A percentile compares a stretch with the other conserved stretches of the same genome.
phyloP scores from a whole-genome alignment of 2,329 filamentous ascomycete species.

The Knoxdaviesia capensis region DNA sequence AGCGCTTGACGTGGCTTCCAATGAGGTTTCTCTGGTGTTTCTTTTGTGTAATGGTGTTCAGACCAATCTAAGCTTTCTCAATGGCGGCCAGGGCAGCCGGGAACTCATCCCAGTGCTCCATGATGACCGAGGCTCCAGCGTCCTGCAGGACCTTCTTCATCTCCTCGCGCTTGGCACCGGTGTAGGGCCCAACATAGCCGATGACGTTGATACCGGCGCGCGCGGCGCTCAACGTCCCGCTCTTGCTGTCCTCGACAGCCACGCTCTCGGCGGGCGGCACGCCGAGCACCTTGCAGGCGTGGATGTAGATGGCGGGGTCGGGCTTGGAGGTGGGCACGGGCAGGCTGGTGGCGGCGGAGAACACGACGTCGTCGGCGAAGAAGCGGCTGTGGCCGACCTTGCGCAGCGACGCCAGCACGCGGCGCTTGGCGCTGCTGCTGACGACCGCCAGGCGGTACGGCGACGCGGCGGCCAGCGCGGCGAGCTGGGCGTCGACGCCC shows the following conservation, averaged over 20 bases:
- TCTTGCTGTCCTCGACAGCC: constrained; percentile 78
- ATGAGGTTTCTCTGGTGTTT: too few species aligned
- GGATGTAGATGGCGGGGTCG: constrained; percentile 71
- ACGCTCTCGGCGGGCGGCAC: constrained; percentile 53
- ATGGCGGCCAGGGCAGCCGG: constrained; percentile 24
- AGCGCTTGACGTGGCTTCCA: neutral
- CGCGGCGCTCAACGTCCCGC: constrained; percentile 53
- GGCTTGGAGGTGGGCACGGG: constrained; percentile 72
- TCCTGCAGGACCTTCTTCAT: constrained; percentile 42
- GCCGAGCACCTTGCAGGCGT: constrained; percentile 53
- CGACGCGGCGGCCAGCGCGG: constrained; percentile 35
- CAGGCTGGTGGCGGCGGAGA: constrained; percentile 64
- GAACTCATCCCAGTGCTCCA: constrained; percentile 38
- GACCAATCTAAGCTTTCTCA: constrained; percentile 9
- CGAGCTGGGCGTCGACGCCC: constrained; percentile 47
- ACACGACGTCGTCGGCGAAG: constrained; percentile 58
- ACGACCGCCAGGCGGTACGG: constrained; percentile 65
- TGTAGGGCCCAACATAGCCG: constrained; percentile 70
- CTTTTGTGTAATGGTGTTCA: too few species aligned
- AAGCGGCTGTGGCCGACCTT: constrained; percentile 65
- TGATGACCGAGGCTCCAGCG: constrained; percentile 42
- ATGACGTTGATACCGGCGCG: constrained; percentile 64
- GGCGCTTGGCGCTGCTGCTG: constrained; percentile 56
- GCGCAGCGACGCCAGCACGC: constrained; percentile 58
- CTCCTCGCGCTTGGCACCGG: constrained; percentile 35